Evolutionary conservation across 2,329 filamentous ascomycete genomes (phyloP).

Genomic region (Lasiodiplodia citricola): DNA sequence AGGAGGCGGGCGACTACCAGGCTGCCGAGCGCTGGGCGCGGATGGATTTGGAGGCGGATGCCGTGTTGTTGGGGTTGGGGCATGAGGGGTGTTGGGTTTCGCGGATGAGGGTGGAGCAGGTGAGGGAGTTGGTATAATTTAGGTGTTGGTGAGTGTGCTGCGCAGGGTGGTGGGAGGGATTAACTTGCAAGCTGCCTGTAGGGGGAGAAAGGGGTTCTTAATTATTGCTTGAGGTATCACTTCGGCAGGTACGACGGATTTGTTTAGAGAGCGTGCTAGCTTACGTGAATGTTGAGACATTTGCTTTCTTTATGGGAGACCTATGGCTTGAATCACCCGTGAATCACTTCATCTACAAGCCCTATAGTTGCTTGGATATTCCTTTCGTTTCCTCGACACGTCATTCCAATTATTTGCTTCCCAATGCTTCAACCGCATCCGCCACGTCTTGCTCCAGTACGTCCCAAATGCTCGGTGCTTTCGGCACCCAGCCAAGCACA

Average conservation of each 20-base stretch:
- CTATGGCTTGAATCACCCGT: too few species aligned
- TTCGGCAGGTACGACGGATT: too few species aligned
- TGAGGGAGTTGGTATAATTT: background rate
- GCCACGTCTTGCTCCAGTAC: slow-evolving; percentile 8
- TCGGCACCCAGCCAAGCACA: slow-evolving; percentile 64
- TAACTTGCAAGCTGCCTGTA: too few species aligned
- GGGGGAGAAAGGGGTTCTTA: too few species aligned
- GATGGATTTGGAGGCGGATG: background rate
- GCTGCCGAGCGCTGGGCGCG: background rate
- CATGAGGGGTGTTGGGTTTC: background rate
- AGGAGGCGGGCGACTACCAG: background rate
- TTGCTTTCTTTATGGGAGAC: too few species aligned
- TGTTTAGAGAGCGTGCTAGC: too few species aligned
- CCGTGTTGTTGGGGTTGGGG: background rate
- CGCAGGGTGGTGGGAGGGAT: background rate
- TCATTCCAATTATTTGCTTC: background rate
- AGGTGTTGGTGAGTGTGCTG: background rate
- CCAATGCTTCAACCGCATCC: slow-evolving; percentile 1
- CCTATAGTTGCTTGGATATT: too few species aligned
- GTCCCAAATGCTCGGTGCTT: slow-evolving; percentile 36
- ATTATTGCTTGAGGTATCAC: too few species aligned
- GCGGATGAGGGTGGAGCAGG: background rate
- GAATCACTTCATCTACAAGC: too few species aligned
- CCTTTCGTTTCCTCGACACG: too few species aligned
- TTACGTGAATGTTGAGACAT: too few species aligned